Conservation (phyloP, 164 flowering plant genomes). For the Magnolia officinalis region DNA sequence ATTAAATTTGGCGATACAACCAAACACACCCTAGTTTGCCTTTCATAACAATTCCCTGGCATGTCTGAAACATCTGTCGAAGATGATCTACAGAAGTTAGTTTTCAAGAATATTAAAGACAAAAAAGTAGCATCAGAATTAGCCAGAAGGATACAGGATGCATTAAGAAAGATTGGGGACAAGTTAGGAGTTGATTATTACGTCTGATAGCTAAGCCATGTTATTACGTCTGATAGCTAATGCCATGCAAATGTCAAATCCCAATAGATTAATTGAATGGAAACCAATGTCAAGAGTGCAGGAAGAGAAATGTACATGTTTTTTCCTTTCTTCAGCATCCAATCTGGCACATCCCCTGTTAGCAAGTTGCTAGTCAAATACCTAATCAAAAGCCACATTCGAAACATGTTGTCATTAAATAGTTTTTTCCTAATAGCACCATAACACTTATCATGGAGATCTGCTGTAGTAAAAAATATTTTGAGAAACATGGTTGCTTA, state of each 20-base stretch:
- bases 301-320: conserved; percentile 43
- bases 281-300: neutral
- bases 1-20: neutral
- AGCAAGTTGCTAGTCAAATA: conserved; percentile 60
- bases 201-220: neutral
- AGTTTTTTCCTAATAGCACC: neutral
- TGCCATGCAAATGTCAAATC: neutral
- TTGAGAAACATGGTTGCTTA: conserved; percentile 22
- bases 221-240: neutral
- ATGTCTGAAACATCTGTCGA: neutral
- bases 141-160: neutral
- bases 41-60: neutral
- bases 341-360: conserved; percentile 52
- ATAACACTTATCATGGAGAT: neutral
- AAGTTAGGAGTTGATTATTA: neutral
- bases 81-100: neutral
- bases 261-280: neutral
- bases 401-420: neutral
- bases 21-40: neutral
- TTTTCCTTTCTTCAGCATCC: conserved; percentile 43
- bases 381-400: conserved; percentile 29
- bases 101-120: neutral
- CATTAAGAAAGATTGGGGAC: neutral
- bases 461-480: neutral
- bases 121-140: neutral